Evolutionary conservation across 371 early-diverging fungal genomes (phyloP), one percentile per base, ranked within the genome.

Genomic region (Apophysomyces variabilis): DNA sequence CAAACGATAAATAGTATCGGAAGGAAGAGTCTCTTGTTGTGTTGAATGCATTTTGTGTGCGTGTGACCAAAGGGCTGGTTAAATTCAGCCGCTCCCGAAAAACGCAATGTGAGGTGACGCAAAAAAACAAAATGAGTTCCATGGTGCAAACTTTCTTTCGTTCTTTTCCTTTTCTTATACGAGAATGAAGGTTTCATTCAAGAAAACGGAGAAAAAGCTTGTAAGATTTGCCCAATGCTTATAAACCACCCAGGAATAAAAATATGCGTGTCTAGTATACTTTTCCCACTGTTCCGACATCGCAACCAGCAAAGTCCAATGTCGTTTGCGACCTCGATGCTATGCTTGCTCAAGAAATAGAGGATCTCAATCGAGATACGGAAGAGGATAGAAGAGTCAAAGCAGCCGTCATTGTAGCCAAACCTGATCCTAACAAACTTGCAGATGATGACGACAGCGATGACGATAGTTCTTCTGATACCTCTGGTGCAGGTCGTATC

Each of bases 381-480:
- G 72, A 70, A 62, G 80, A 79, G 35, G 83, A 78, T 47, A 71
- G 78, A 60, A 62, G 70, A 58, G 77, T 82, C 4, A 72, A 75
- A 64, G 76, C 75, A 64, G 83, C 83, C 11, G 69, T 79, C n/a
- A 79, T 82, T 60, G 63, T 79, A 43, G 73, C 66, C 2, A 78
- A 76, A 44, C 75, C 80, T 35, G 83, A 82, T 56, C 83, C 83
- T 12, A 82, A 82, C 57, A 68, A 72, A 38, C 62, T 75, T n/a
- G 66, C 67, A n/a, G 68, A 70, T 21, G 76, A 72, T 14, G 70
- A 70, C 13, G 72, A 79, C 35, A 72, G 71, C 16, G 74, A 66
- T 38, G 79, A 74, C 38, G 74, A 66, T 0, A 65, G 50, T 8
- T 72, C 68, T 5, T 69, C 66, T 18, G 73, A 72, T 26, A 69